Evolutionary conservation across 2,329 filamentous ascomycete genomes (phyloP).

Genomic region (Calonectria henricotiae): DNA sequence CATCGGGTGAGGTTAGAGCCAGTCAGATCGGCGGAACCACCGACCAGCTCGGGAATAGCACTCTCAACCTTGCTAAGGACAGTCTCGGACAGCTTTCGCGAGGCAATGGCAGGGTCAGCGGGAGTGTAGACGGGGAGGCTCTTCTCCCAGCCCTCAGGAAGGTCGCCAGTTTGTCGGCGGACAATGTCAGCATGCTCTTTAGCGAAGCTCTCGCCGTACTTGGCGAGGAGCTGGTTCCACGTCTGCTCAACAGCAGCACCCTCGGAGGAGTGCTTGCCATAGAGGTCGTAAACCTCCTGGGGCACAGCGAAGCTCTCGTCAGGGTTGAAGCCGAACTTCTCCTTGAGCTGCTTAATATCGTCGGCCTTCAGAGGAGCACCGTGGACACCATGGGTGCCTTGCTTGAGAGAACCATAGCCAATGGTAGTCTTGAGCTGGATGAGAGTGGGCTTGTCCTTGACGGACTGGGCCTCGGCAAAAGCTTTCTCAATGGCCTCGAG

Average conservation of each 20-base stretch:
- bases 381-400: conserved; percentile 97
- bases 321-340: conserved; percentile 96
- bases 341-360: conserved; percentile 94
- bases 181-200: conserved; percentile 84
- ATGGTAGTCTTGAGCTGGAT: conserved; percentile 99
- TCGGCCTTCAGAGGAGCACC: conserved; percentile 96
- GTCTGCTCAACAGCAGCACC: conserved; percentile 93
- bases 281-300: conserved; percentile 93
- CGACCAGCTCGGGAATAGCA: conserved; percentile 89
- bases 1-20: conserved; percentile 98
- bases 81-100: conserved; percentile 95
- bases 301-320: conserved; percentile 94
- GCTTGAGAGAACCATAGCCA: conserved; percentile 92
- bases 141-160: conserved; percentile 98
- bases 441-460: conserved; percentile 96
- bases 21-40: conserved; percentile 97
- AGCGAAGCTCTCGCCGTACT: conserved; percentile 86
- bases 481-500: conserved; percentile 90
- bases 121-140: conserved; percentile 92
- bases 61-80: conserved; percentile 91
- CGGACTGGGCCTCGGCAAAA: conserved; percentile 86
- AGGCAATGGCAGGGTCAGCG: conserved; percentile 86
- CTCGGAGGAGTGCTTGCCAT: conserved; percentile 86
- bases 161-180: conserved; percentile 85
- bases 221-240: conserved; percentile 94